Evolutionary conservation across 805 yeast genomes (phyloP).

Genomic region (Kuraishia piskuri): DNA sequence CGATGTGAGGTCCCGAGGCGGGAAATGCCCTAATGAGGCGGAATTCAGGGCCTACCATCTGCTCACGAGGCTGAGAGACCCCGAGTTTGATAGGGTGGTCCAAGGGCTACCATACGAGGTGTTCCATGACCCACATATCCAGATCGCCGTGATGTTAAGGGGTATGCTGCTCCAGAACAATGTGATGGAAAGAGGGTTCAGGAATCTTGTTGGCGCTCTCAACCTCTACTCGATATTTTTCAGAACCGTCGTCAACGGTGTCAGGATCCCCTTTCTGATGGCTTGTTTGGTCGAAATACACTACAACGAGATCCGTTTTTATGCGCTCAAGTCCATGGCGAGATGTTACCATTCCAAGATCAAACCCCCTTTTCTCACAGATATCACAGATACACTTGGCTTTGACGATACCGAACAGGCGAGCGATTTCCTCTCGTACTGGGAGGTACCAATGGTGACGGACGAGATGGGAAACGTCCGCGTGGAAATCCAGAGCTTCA

Average conservation of each 20-base stretch:
- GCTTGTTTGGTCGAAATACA: conserved; percentile 73
- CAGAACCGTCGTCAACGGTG: conserved; percentile 31
- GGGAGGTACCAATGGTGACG: neutral
- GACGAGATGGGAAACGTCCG: neutral
- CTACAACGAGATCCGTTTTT: conserved; percentile 69
- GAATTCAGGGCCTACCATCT: conserved; percentile 88
- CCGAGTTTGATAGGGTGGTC: conserved; percentile 71
- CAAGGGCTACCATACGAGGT: conserved; percentile 59
- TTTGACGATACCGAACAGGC: neutral
- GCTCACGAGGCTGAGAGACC: conserved; percentile 71
- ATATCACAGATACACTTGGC: neutral
- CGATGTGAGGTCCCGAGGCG: conserved; percentile 66
- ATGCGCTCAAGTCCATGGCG: conserved; percentile 60
- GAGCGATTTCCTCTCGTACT: neutral
- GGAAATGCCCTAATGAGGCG: conserved; percentile 73
- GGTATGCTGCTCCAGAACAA: conserved; percentile 57
- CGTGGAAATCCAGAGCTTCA: neutral
- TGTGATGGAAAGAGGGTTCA: conserved; percentile 43
- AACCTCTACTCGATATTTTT: conserved; percentile 62
- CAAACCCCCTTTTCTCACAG: conserved; percentile 33
- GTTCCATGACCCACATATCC: conserved; percentile 47
- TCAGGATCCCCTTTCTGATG: conserved; percentile 54
- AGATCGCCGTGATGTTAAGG: conserved; percentile 64
- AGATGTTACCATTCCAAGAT: conserved; percentile 63
- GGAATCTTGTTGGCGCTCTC: conserved; percentile 45